Conservation (phyloP, 441 rosid species). For the Pelargonium cotyledonis region DNA sequence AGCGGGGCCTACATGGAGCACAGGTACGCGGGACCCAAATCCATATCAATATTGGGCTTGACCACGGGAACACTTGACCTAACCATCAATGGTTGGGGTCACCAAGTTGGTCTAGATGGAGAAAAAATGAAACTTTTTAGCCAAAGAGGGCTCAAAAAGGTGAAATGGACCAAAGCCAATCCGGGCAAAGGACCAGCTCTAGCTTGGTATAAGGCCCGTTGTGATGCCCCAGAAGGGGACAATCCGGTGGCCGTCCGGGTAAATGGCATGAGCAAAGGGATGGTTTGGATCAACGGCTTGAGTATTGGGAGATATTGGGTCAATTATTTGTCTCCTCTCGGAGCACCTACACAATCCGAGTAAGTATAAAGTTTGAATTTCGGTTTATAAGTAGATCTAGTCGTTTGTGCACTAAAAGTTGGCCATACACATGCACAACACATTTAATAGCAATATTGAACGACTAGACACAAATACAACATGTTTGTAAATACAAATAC, state of each 20-base stretch:
- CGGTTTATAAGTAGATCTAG: no score
- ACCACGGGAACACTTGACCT: conserved; percentile 68
- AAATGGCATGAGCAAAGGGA: conserved; percentile 68
- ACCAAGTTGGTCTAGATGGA: conserved; percentile 52
- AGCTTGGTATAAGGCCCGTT: conserved; percentile 63
- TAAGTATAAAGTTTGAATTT: conserved; percentile 22
- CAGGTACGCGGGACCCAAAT: conserved; percentile 57
- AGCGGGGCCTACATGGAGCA: conserved; percentile 75
- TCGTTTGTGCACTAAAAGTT: no score
- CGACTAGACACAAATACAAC: no score
- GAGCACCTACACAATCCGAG: conserved; percentile 62
- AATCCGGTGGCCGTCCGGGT: conserved; percentile 50
- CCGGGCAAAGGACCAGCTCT: conserved; percentile 24
- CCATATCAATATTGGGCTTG: conserved; percentile 50
- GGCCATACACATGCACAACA: no score
- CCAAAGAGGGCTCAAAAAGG: conserved; percentile 34
- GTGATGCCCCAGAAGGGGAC: conserved; percentile 65
- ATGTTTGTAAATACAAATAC: no score
- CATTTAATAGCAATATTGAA: neutral
- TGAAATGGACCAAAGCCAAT: conserved; percentile 31
- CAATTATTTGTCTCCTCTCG: conserved; percentile 67
- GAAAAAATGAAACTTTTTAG: conserved; percentile 33
- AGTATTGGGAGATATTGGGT: conserved; percentile 87
- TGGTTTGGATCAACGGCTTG: conserved; percentile 80
- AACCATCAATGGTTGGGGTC: conserved; percentile 48